These are phyloP conservation scores for Penicillium sp. DNA, from an alignment of 2,329 filamentous ascomycete genomes.

Conservation along the genomic window DNA sequence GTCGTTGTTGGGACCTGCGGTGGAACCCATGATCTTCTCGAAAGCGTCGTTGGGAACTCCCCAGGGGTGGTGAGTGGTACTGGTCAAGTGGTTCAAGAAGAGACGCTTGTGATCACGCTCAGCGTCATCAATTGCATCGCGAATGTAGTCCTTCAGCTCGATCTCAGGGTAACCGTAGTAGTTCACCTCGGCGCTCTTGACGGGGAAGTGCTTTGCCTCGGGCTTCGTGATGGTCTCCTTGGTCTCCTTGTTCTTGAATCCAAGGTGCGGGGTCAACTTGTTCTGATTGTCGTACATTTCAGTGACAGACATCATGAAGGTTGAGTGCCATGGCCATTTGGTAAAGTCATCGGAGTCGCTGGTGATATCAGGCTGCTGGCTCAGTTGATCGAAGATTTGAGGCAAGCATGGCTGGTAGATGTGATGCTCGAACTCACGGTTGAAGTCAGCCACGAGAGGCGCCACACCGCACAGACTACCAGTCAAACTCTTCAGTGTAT, in stretches of 20 bases:
- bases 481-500: slow-evolving; percentile 48
- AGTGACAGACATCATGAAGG: slow-evolving; percentile 37
- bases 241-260: slow-evolving; percentile 30
- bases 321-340: slow-evolving; percentile 36
- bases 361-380: slow-evolving; percentile 23
- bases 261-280: slow-evolving; percentile 28
- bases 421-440: slow-evolving; percentile 44
- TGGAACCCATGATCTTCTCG: slow-evolving; percentile 23
- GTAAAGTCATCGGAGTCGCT: slow-evolving; percentile 28
- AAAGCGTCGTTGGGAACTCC: slow-evolving; percentile 29
- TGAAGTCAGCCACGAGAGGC: slow-evolving; percentile 47
- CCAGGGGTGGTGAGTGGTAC: slow-evolving; percentile 38
- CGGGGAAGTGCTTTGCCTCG: slow-evolving; percentile 29
- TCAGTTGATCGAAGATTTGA: slow-evolving; percentile 33
- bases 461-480: slow-evolving; percentile 48
- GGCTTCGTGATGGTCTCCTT: slow-evolving; percentile 28
- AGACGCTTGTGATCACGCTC: slow-evolving; percentile 32
- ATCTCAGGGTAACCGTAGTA: slow-evolving; percentile 37
- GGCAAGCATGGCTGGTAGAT: slow-evolving; percentile 51
- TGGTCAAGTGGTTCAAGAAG: slow-evolving; percentile 37
- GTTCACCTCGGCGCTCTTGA: slow-evolving; percentile 28
- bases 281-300: slow-evolving; percentile 33
- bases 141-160: slow-evolving; percentile 33
- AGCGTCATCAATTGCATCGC: slow-evolving; percentile 34
- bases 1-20: slow-evolving; percentile 22